Evolutionary conservation across 148 eudicot species (phyloP).

Genomic region (Heliosperma pusillum): DNA sequence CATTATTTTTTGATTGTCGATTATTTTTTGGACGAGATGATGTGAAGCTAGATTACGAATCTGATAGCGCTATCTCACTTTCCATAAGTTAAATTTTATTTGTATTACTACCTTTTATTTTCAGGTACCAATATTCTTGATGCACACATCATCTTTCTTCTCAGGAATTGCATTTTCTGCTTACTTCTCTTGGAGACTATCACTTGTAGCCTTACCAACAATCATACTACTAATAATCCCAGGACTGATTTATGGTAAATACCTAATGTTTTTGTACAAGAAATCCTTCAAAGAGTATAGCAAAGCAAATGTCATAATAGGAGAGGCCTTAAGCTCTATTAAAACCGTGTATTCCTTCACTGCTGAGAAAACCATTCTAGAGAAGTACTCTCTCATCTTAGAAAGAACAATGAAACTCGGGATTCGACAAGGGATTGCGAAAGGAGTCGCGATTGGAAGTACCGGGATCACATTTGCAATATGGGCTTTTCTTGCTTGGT

Average conservation of each 20-base stretch:
- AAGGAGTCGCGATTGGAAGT: constrained; percentile 93
- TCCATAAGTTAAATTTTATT: no score
- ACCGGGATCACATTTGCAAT: constrained; percentile 78
- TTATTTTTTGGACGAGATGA: no score
- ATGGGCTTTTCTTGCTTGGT: constrained; percentile 97
- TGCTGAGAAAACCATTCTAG: constrained; percentile 67
- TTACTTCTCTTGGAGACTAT: constrained; percentile 88
- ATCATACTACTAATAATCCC: constrained; percentile 72
- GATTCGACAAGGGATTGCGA: constrained; percentile 72
- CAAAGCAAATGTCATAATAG: constrained; percentile 64
- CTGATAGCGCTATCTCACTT: neutral
- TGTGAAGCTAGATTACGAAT: no score
- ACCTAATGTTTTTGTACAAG: constrained; percentile 54
- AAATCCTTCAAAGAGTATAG: constrained; percentile 59
- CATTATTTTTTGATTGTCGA: no score
- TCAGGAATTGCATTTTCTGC: constrained; percentile 81
- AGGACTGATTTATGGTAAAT: constrained; percentile 72
- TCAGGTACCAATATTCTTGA: constrained; percentile 84
- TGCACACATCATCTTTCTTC: constrained; percentile 77
- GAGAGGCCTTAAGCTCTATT: constrained; percentile 80
- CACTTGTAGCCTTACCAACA: constrained; percentile 74
- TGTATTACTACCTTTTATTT: neutral
- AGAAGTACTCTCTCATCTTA: constrained; percentile 53
- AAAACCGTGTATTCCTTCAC: constrained; percentile 83
- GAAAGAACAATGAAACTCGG: constrained; percentile 63